Evolutionary conservation across 352 stramenopile species (phyloP), one percentile per base, ranked within the genome.

Genomic region (Globisporangium abappressorium): DNA sequence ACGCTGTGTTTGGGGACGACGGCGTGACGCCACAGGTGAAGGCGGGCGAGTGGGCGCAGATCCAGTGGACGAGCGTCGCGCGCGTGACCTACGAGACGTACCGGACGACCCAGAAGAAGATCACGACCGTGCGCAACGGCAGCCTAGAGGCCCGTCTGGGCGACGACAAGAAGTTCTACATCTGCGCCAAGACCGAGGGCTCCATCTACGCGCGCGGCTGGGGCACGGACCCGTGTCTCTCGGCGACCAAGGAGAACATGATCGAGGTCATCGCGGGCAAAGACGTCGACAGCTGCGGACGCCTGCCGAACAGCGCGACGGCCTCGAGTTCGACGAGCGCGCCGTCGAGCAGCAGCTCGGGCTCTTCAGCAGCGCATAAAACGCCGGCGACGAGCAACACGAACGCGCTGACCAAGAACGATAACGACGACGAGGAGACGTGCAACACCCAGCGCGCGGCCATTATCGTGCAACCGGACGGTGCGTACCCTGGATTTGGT

Each of bases 21-120:
- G 84, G 84, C 30, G 71, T 80, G 0, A 91, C 84, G 26, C 81
- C 83, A 1, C 58, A 81, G 14, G 71, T 88, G n/a, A 75, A 73
- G 34, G 75, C 72, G 8, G 84, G 84, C 55, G 65, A 69, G 62
- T 84, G 75, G 72, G 66, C 77, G 20, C 53, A 78, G 56, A 38
- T 84, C 46, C 65, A 66, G 28, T 84, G 74, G 74, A 15, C 62
- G 51, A 72, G 70, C 57, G 60, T 81, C 57, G 65, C 66, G 26
- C 69, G 72, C 49, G 77, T 84, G 12, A 84, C 77, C 36, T 84
- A 80, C 71, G 71, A 80, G 47, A 66, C 36, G 46, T 78, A 78
- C 68, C 63, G 69, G 30, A 34, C 28, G 20, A 74, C 34, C 15
- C 77, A 84, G 65, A 67, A 64, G 56, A 84, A 84, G 57, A 72